Conservation (phyloP, 1,139 yeast genomes). For the Pichia sp. region DNA sequence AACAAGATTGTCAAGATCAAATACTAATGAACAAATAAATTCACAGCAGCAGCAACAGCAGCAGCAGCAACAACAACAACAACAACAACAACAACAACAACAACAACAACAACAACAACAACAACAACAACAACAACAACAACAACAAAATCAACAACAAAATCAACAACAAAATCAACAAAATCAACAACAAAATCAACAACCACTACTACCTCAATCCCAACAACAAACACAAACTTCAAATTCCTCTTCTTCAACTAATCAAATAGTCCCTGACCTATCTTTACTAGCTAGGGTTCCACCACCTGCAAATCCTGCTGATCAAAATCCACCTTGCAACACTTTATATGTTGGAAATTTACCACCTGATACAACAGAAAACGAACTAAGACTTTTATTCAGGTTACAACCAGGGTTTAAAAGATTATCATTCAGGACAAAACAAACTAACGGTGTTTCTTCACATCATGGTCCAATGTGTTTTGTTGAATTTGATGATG, state of each 20-base stretch:
- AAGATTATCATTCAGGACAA: conserved; percentile 80
- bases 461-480: conserved; percentile 95
- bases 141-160: conserved; percentile 6
- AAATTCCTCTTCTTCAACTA: neutral
- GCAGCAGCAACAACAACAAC: conserved; percentile 8
- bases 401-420: conserved; percentile 90
- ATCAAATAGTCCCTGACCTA: conserved; percentile 50
- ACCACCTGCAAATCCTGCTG: conserved; percentile 98
- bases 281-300: conserved; percentile 73
- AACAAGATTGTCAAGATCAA: conserved; percentile 17
- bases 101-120: neutral
- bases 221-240: neutral
- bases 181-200: neutral
- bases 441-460: conserved; percentile 39
- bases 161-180: neutral
- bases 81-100: conserved; percentile 5
- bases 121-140: neutral
- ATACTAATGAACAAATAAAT: conserved; percentile 2
- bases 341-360: conserved; percentile 93
- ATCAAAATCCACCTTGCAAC: conserved; percentile 97
- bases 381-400: conserved; percentile 80
- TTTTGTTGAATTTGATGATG: conserved; percentile 97
- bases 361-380: conserved; percentile 96
- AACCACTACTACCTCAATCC: neutral
- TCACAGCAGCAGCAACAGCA: conserved; percentile 2